Evolutionary conservation across 2,329 filamentous ascomycete species (phyloP), one percentile per base, ranked within the genome.

Genomic region (Colletotrichum spaethianum): DNA sequence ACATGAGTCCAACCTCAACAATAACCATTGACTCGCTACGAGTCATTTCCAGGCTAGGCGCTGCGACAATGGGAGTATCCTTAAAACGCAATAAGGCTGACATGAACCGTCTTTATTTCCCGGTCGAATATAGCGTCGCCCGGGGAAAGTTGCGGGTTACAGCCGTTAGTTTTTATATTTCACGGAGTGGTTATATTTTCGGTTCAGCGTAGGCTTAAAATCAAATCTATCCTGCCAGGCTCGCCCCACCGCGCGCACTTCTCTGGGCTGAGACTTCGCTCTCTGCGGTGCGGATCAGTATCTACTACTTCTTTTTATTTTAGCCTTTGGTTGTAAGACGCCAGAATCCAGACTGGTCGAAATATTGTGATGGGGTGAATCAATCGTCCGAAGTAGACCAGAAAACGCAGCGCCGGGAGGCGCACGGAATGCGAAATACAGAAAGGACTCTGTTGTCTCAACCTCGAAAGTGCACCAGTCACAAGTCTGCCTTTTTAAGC

Each of bases 221-320:
- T 50, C 7, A 14, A 11, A 9, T 8, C 7, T 48, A 11, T 14
- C 23, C 8, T 14, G n/a, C 11, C 20, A 46, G 20, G 20, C 20
- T n/a, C n/a, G n/a, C n/a, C n/a, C n/a, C n/a, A n/a, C n/a, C n/a
- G n/a, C n/a, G n/a, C n/a, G n/a, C n/a, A n/a, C n/a, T n/a, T 1
- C 4, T 16, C 26, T 12, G 48, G 6, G 4, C 2, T 0, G 48
- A 52, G 4, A 18, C 28, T 31, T 1, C 48, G 28, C 23, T 48
- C 20, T 26, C 44, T 2, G 4, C 1, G 11, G 2, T n/a, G 4
- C 23, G 44, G n/a, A 14, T 14, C 11, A 6, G 3, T 26, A 0
- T 14, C 11, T 26, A 14, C 11, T 9, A 14, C 14, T 14, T 3
- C 1, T 4, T 12, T 23, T 26, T n/a, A n/a, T n/a, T 26, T 4